phyloP scores from a whole-genome alignment of 805 yeast species.

The Peterozyma toletana region DNA sequence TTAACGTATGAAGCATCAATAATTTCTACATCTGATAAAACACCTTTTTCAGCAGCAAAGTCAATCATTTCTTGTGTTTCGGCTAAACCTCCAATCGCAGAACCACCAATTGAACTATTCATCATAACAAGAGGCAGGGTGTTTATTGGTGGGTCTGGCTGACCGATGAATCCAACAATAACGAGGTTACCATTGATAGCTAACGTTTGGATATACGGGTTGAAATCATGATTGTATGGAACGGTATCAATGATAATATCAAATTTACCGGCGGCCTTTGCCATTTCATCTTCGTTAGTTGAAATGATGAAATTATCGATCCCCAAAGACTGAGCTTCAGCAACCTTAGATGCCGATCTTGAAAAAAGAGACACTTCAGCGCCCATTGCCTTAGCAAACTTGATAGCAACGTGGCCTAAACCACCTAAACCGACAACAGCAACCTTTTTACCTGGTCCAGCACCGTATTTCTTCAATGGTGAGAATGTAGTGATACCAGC shows the following conservation, averaged over 20 bases:
- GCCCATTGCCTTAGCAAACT: conserved; percentile 55
- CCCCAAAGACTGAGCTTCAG: conserved; percentile 45
- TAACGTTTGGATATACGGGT: no score
- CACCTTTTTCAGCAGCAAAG: conserved; percentile 49
- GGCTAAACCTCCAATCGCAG: conserved; percentile 51
- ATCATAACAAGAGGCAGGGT: no score
- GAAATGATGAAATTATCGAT: conserved; percentile 50
- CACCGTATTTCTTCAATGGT: conserved; percentile 46
- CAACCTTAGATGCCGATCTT: conserved; percentile 40
- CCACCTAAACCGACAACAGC: conserved; percentile 65
- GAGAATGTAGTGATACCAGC: conserved; percentile 72
- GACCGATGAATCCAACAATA: no score
- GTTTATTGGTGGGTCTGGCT: no score
- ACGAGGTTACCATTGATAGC: no score
- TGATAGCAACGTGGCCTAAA: conserved; percentile 57
- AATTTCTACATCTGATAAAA: conserved; percentile 57
- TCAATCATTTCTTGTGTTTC: conserved; percentile 65
- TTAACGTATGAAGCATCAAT: no score
- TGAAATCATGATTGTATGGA: no score
- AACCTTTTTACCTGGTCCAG: conserved; percentile 33
- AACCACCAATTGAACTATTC: conserved; percentile 49
- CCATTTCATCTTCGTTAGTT: conserved; percentile 26
- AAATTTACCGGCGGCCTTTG: neutral
- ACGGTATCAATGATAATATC: no score
- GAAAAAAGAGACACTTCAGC: conserved; percentile 57